Evolutionary conservation across 2,329 filamentous ascomycete genomes (phyloP), one percentile per base, ranked within the genome.

Genomic region (Hypoxylon sp.): DNA sequence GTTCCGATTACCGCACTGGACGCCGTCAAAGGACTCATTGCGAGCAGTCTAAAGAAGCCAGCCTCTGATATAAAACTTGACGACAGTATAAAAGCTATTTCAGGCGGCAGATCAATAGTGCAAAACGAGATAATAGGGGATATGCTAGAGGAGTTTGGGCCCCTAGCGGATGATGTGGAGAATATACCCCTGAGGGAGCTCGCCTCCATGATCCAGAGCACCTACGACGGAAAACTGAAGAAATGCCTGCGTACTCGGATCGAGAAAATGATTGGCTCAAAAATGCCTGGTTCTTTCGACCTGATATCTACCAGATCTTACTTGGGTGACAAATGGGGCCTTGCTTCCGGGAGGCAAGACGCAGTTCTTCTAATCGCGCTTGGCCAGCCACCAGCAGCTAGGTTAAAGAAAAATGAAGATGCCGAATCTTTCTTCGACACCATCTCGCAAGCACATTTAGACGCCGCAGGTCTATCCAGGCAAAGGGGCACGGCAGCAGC

Each of bases 71-170:
- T 59, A 8, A 59, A 59, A n/a, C 49, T 59, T 7, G 56, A 57
- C 5, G 53, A 59, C 13, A 59, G 52, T 37, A 48, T 59, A 44
- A 59, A 59, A 29, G 34, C 45, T 3, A 27, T 59, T 36, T 59
- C 56, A n/a, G 56, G 56, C 2, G 57, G 57, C 3, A 55, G 70
- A 42, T 77, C 75, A 1, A 75, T 74, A 1, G 61, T 77, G 2
- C 70, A 76, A 46, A 77, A 77, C 45, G 74, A 77, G 49, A 66
- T 76, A 42, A 67, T 72, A 7, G 75, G 74, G 2, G 73, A 76
- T 53, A 65, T 77, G 15, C 55, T 64, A 7, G 63, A 62, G 13
- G 74, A 77, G 51, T 74, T 77, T 49, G 73, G 71, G 6, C 61
- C 54, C 4, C 52, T 73, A 1, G 73, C 75, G 4, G 72, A 76